phyloP scores from a whole-genome alignment of 768 basidiomycete genomes.

The Amanita jacksonii region DNA sequence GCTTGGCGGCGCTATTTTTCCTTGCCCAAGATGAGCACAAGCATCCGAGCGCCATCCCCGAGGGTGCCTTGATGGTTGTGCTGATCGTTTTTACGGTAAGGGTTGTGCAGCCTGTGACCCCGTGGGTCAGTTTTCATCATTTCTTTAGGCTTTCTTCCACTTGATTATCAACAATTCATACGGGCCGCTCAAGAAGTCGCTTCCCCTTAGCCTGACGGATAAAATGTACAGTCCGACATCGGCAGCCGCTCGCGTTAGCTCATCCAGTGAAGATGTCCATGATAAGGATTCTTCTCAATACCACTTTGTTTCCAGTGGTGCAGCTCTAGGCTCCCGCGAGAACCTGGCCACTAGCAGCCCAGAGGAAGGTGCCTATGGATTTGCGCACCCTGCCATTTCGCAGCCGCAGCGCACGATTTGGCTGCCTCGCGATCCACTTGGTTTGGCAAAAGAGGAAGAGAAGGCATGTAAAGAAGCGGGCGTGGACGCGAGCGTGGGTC shows the following conservation, averaged over 20 bases:
- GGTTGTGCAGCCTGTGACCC: background rate
- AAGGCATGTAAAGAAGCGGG: slow-evolving; percentile 49
- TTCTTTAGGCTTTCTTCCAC: slow-evolving; percentile 56
- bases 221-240: slow-evolving; percentile 37
- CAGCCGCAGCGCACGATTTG: slow-evolving; percentile 73
- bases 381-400: slow-evolving; percentile 79
- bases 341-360: slow-evolving; percentile 7
- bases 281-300: background rate
- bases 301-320: background rate
- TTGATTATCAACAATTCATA: slow-evolving; percentile 70
- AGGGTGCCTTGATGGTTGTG: slow-evolving; percentile 80
- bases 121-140: background rate
- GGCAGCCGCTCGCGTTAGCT: slow-evolving; percentile 7
- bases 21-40: slow-evolving; percentile 49
- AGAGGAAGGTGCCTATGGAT: slow-evolving; percentile 47
- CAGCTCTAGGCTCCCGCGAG: slow-evolving; percentile 1
- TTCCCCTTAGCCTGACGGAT: slow-evolving; percentile 76
- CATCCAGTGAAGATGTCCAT: background rate
- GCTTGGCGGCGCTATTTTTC: slow-evolving; percentile 86
- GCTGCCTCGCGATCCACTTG: slow-evolving; percentile 71
- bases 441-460: slow-evolving; percentile 55
- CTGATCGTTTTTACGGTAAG: slow-evolving; percentile 77
- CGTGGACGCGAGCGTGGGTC: slow-evolving; percentile 36
- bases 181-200: slow-evolving; percentile 59
- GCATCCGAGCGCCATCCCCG: slow-evolving; percentile 49